Evolutionary conservation across 768 basidiomycete genomes (phyloP).

Genomic region (Tricholoma hemisulphureum): DNA sequence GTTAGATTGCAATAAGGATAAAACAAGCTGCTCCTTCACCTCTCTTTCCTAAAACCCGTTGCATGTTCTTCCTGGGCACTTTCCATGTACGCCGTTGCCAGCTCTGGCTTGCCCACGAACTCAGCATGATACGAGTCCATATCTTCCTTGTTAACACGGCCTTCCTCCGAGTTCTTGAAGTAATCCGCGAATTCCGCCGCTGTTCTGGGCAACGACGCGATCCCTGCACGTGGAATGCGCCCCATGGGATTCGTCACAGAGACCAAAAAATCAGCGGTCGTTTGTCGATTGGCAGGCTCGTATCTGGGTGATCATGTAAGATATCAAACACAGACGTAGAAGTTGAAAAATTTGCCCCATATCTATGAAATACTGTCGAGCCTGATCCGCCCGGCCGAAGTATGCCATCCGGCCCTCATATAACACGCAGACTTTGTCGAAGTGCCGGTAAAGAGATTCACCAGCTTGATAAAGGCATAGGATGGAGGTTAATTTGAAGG

Average conservation of each 20-base stretch:
- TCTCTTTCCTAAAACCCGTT: constrained; percentile 36
- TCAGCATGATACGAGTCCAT: constrained; percentile 43
- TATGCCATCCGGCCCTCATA: constrained; percentile 74
- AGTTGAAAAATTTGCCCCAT: constrained; percentile 36
- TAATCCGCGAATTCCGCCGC: constrained; percentile 56
- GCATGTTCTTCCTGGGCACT: constrained; percentile 55
- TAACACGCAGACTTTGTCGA: constrained; percentile 81
- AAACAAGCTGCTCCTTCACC: constrained; percentile 18
- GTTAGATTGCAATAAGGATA: not conserved
- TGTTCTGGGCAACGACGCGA: constrained; percentile 47
- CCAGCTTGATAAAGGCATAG: constrained; percentile 88
- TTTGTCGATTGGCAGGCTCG: constrained; percentile 60
- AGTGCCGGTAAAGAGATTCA: constrained; percentile 60
- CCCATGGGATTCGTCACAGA: constrained; percentile 59
- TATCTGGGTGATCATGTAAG: constrained; percentile 34
- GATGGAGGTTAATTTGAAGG: constrained; percentile 56
- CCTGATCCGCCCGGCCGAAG: constrained; percentile 65
- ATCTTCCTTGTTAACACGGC: constrained; percentile 43
- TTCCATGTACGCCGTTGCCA: constrained; percentile 40
- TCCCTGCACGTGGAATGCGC: constrained; percentile 47
- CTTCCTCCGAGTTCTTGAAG: constrained; percentile 41
- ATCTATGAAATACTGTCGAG: constrained; percentile 68
- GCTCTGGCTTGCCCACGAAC: constrained; percentile 44
- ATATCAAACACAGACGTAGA: not conserved
- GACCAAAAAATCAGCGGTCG: constrained; percentile 65